Percentiles rank a stretch among this genome's conserved stretches.
phyloP scores from a whole-genome alignment of 2,329 filamentous ascomycete species.

The Fusarium graminum region DNA sequence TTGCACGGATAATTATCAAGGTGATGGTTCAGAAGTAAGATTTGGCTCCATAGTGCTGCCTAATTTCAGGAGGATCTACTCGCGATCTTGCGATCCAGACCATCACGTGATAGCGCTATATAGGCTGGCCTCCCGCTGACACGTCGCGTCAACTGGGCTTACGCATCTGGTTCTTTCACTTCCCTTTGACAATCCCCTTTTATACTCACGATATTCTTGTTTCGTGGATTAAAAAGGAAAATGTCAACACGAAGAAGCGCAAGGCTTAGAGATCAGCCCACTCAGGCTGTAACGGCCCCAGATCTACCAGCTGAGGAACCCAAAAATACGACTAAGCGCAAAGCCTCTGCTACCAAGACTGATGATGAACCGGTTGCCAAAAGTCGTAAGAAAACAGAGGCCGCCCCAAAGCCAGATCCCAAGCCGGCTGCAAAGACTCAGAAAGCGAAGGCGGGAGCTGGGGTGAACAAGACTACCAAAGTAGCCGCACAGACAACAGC shows the following conservation, averaged over 20 bases:
- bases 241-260: conserved; percentile 34
- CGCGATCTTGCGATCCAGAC: background rate
- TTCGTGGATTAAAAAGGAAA: no score
- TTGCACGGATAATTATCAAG: no score
- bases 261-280: conserved; percentile 11
- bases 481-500: background rate
- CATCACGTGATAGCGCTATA: background rate
- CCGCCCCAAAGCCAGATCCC: background rate
- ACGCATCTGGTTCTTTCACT: no score
- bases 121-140: background rate
- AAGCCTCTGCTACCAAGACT: conserved; percentile 1
- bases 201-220: no score
- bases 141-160: no score
- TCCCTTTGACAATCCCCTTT: no score
- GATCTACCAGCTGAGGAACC: background rate
- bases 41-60: no score
- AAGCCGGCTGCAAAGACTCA: background rate
- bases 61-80: no score
- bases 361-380: background rate
- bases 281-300: background rate
- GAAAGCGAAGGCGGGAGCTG: background rate
- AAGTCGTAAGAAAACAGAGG: background rate
- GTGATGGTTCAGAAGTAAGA: no score
- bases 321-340: conserved; percentile 14
- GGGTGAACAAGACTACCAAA: background rate